Percentiles rank a stretch among this genome's conserved stretches.
These are phyloP conservation scores for Meyerozyma elateridarum DNA, from an alignment of 1,139 yeast species.

Conservation along the genomic window DNA sequence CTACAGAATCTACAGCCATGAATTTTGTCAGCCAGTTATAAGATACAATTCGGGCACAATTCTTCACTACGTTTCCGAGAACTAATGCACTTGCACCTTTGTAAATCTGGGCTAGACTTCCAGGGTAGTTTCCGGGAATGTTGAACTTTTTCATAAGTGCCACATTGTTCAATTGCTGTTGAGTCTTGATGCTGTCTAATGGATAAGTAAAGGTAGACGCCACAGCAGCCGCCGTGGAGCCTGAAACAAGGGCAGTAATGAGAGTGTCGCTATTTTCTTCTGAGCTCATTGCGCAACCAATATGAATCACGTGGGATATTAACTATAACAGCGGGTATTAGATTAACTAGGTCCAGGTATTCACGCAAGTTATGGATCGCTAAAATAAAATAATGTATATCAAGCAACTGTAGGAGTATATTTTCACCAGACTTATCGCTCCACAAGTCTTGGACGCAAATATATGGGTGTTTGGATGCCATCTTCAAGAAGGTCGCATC, in stretches of 20 bases:
- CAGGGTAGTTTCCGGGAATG: slow-evolving; percentile 37
- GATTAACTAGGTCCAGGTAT: neutral
- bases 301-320: neutral
- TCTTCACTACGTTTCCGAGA: slow-evolving; percentile 70
- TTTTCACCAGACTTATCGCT: no score
- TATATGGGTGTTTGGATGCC: no score
- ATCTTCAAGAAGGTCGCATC: no score
- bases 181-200: slow-evolving; percentile 75
- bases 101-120: slow-evolving; percentile 43
- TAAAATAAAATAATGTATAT: no score
- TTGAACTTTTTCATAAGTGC: slow-evolving; percentile 34
- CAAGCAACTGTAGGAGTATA: no score
- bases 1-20: slow-evolving; percentile 53
- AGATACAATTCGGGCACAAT: slow-evolving; percentile 65
- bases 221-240: slow-evolving; percentile 68
- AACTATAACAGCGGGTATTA: neutral
- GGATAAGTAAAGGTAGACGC: slow-evolving; percentile 78
- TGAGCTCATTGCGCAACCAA: neutral
- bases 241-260: slow-evolving; percentile 66
- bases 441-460: no score
- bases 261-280: slow-evolving; percentile 28
- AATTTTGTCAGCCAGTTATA: slow-evolving; percentile 76
- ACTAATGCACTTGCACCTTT: slow-evolving; percentile 78
- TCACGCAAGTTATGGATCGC: slow-evolving; percentile 1
- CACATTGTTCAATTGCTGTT: slow-evolving; percentile 55